Percentiles rank a stretch among this genome's conserved stretches.
These are phyloP conservation scores for Aspergillus intermedius DNA, from an alignment of 2,329 filamentous ascomycete species.

Conservation along the genomic window DNA sequence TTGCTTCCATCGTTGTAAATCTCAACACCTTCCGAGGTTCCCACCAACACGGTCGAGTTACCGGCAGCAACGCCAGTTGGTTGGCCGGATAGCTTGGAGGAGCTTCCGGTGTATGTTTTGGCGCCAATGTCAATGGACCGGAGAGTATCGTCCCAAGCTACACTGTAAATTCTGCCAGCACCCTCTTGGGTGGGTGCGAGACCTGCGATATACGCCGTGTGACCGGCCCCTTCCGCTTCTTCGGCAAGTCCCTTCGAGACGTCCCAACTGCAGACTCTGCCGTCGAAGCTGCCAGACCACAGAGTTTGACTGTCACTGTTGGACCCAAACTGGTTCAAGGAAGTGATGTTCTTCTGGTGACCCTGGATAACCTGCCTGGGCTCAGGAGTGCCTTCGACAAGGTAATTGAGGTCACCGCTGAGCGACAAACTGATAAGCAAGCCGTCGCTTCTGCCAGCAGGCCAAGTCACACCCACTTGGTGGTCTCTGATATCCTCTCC, in stretches of 20 bases:
- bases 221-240: conserved; percentile 69
- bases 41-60: conserved; percentile 50
- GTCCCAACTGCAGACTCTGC: conserved; percentile 80
- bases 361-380: conserved; percentile 71
- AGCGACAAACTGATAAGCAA: conserved; percentile 86
- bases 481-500: conserved; percentile 74
- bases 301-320: conserved; percentile 52
- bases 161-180: conserved; percentile 64
- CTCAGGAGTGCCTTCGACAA: conserved; percentile 62
- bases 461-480: conserved; percentile 92
- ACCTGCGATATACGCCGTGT: conserved; percentile 79
- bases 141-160: conserved; percentile 90
- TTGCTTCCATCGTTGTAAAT: conserved; percentile 54
- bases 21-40: conserved; percentile 53
- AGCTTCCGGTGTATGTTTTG: conserved; percentile 66
- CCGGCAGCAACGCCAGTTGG: conserved; percentile 65
- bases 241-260: conserved; percentile 60
- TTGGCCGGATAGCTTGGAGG: conserved; percentile 65
- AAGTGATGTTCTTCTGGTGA: conserved; percentile 86
- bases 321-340: conserved; percentile 55
- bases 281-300: conserved; percentile 89
- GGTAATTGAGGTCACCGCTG: conserved; percentile 83
- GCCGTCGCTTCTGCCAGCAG: conserved; percentile 71
- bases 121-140: conserved; percentile 69
- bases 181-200: conserved; percentile 54